Percentiles rank a stretch among this genome's conserved stretches.
phyloP scores from a whole-genome alignment of 208 protist species.

The Wallacemonas sp. region DNA sequence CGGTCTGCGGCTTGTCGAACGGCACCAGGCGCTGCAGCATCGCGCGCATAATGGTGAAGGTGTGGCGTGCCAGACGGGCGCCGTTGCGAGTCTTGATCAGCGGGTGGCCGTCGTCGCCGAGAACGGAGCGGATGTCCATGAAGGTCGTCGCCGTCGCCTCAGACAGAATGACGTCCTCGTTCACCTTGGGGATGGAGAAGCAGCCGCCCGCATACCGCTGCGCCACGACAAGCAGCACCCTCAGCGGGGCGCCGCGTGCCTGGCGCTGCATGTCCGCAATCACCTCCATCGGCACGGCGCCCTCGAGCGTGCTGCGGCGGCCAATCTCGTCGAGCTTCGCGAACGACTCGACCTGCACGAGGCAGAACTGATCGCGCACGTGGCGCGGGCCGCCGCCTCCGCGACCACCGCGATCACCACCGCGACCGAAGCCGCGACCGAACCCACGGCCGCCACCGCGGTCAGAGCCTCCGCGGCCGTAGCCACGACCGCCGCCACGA shows the following conservation, averaged over 20 bases:
- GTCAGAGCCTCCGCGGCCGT: conserved; percentile 17
- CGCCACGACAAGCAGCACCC: conserved; percentile 61
- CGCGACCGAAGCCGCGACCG: conserved; percentile 25
- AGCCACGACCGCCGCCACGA: conserved; percentile 29
- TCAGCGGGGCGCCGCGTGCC: conserved; percentile 33
- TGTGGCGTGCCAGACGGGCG: conserved; percentile 43
- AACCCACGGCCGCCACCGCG: conserved; percentile 13
- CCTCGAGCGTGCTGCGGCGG: conserved; percentile 53
- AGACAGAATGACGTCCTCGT: conserved; percentile 71
- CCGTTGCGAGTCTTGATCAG: conserved; percentile 59
- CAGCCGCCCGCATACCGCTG: conserved; percentile 64
- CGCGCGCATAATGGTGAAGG: conserved; percentile 51
- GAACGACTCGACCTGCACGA: conserved; percentile 77
- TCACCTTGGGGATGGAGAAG: conserved; percentile 56
- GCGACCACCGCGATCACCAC: conserved; percentile 21
- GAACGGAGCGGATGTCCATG: conserved; percentile 51
- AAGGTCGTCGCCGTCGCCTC: conserved; percentile 57
- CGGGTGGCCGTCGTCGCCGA: conserved; percentile 60
- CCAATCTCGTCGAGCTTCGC: conserved; percentile 65
- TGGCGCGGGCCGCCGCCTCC: conserved; percentile 18
- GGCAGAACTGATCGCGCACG: conserved; percentile 29
- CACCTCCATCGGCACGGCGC: conserved; percentile 37
- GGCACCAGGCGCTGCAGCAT: conserved; percentile 47
- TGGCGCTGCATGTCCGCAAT: conserved; percentile 38
- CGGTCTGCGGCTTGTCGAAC: conserved; percentile 55